Conservation (phyloP, 2,329 filamentous ascomycete species). For the Fusarium keratoplasticum region DNA sequence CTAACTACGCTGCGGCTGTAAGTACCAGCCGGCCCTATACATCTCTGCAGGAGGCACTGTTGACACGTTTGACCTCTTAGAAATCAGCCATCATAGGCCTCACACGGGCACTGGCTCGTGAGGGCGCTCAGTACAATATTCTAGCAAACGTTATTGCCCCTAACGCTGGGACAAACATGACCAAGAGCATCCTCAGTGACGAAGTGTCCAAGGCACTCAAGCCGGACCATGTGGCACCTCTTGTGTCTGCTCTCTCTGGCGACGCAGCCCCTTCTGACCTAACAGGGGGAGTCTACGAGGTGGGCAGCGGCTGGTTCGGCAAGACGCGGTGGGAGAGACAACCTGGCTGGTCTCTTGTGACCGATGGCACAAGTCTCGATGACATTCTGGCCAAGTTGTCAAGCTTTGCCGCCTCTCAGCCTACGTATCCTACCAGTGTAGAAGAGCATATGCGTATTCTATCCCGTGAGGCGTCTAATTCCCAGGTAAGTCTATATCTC, state of each 20-base stretch:
- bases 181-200: slow-evolving; percentile 91
- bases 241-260: slow-evolving; percentile 85
- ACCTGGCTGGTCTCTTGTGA: slow-evolving; percentile 88
- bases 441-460: not conserved
- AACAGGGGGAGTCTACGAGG: slow-evolving; percentile 94
- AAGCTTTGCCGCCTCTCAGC: slow-evolving; percentile 65
- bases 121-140: slow-evolving; percentile 98
- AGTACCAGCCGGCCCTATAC: slow-evolving; percentile 50
- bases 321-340: slow-evolving; percentile 96
- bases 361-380: slow-evolving; percentile 67
- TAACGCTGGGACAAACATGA: slow-evolving; percentile 97
- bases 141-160: slow-evolving; percentile 98
- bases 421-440: not conserved
- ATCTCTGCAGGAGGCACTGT: not conserved
- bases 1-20: slow-evolving; percentile 93
- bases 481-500: not conserved
- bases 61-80: slow-evolving; percentile 51
- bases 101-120: slow-evolving; percentile 90
- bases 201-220: slow-evolving; percentile 99
- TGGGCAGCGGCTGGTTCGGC: slow-evolving; percentile 93
- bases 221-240: slow-evolving; percentile 95
- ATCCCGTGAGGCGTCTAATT: not conserved
- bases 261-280: slow-evolving; percentile 83
- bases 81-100: slow-evolving; percentile 95
- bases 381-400: slow-evolving; percentile 62